Conservation (phyloP, 2,329 filamentous ascomycete species). For the Botrytis tulipae region DNA sequence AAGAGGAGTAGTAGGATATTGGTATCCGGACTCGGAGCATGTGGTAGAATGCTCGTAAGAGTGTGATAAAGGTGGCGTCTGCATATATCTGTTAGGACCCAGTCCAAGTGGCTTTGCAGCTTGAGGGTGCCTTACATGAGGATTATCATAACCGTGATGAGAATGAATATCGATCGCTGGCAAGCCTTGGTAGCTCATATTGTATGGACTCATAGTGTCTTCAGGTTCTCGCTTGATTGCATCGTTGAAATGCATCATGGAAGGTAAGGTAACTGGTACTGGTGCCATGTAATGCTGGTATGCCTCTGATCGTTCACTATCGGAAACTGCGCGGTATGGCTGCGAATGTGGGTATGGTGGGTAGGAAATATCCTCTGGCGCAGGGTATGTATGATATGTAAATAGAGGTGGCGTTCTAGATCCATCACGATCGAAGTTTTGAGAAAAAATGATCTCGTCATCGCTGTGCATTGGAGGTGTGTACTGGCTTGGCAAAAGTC, state of each 20-base stretch:
- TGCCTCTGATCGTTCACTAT: slow-evolving; percentile 43
- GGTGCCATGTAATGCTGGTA: slow-evolving; percentile 57
- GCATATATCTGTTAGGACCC: slow-evolving; percentile 32
- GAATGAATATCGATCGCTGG: slow-evolving; percentile 61
- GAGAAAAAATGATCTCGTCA: slow-evolving; percentile 66
- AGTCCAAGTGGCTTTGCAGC: slow-evolving; percentile 20
- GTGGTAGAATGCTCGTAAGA: slow-evolving; percentile 67
- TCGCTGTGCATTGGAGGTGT: slow-evolving; percentile 59
- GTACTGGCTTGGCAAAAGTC: slow-evolving; percentile 53
- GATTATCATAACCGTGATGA: slow-evolving; percentile 63
- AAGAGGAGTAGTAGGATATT: slow-evolving; percentile 68
- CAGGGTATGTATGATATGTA: slow-evolving; percentile 64
- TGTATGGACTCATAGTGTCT: slow-evolving; percentile 57
- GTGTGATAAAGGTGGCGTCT: slow-evolving; percentile 77
- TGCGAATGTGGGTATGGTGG: slow-evolving; percentile 56
- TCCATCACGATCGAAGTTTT: slow-evolving; percentile 65
- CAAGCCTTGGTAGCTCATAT: slow-evolving; percentile 65
- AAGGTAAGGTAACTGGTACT: slow-evolving; percentile 59
- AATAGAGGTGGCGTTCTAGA: slow-evolving; percentile 72
- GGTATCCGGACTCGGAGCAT: slow-evolving; percentile 59
- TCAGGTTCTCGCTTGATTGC: slow-evolving; percentile 68
- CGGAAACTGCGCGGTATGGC: slow-evolving; percentile 52
- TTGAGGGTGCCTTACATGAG: slow-evolving; percentile 67
- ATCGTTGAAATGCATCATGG: slow-evolving; percentile 62
- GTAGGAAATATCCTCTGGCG: slow-evolving; percentile 63